phyloP scores from a whole-genome alignment of 78 protist species.

The Protostelium mycophagum region DNA sequence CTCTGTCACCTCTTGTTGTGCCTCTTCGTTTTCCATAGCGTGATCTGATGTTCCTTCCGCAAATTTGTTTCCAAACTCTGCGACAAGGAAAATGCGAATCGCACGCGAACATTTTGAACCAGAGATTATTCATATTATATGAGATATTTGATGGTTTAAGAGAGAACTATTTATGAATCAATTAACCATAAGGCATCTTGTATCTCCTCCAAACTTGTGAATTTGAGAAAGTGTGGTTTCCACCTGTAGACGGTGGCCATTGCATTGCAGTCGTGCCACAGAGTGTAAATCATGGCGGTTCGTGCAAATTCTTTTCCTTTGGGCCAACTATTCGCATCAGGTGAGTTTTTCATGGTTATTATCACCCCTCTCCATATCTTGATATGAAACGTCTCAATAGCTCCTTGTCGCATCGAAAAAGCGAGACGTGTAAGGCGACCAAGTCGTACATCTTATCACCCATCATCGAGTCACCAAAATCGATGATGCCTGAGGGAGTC shows the following conservation, averaged over 20 bases:
- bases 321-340: slow-evolving; percentile 2
- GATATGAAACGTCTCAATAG: slow-evolving; percentile 14
- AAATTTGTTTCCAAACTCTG: too few species aligned
- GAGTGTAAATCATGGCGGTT: slow-evolving; percentile 20
- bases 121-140: too few species aligned
- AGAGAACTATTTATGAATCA: too few species aligned
- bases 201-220: neutral
- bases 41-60: too few species aligned
- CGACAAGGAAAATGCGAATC: too few species aligned
- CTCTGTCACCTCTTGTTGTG: too few species aligned
- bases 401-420: slow-evolving; percentile 29
- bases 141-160: too few species aligned
- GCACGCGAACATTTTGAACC: too few species aligned
- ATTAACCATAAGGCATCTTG: neutral
- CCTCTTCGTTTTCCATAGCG: too few species aligned
- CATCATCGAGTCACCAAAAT: slow-evolving; percentile 31
- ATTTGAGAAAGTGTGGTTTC: neutral
- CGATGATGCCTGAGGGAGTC: slow-evolving; percentile 30
- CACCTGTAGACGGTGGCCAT: slow-evolving; percentile 22
- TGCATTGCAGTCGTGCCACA: slow-evolving; percentile 54
- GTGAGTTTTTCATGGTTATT: neutral
- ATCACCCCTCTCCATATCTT: neutral
- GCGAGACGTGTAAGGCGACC: slow-evolving; percentile 38
- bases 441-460: slow-evolving; percentile 55
- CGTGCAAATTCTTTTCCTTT: neutral